Evolutionary conservation across 1,284 basidiomycete species (phyloP), one percentile per base, ranked within the genome.

Genomic region (Cryptococcus maquisensis): DNA sequence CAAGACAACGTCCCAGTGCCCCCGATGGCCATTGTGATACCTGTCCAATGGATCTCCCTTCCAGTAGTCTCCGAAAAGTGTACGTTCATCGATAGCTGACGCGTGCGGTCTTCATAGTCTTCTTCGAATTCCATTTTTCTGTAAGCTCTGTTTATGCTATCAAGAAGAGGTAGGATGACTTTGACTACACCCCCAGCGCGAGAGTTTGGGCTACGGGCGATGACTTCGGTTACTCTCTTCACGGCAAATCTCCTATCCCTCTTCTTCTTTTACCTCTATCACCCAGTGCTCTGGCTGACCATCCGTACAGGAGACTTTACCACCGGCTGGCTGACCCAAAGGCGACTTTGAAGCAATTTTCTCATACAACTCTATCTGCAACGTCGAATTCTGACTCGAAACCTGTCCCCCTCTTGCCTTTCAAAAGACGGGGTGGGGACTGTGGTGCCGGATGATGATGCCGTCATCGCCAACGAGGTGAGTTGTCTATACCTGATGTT

Each of bases 81-180:
- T n/a, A n/a, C n/a, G n/a, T n/a, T n/a, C n/a, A 24, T 46, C 12
- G 4, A 46, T 3, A 18, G 20, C 44, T 41, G 36, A 47, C 41
- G 23, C n/a, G n/a, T n/a, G n/a, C n/a, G n/a, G n/a, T 43, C 5
- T 36, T 32, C 12, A 32, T 32, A 56, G 52, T 64, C 13, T 68
- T 68, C 54, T 65, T 64, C 55, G 67, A 68, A 50, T 67, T 61
- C 56, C 57, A 64, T 49, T 66, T 58, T 46, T 40, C 47, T 13
- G 54, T 56, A 44, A 55, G 54, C 45, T 26, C 47, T 21, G 52
- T 45, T 40, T 40, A 53, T 45, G 26, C 23, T 18, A 23, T n/a
- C n/a, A n/a, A n/a, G n/a, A n/a, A 7, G 20, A 0, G 18, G 26
- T 40, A 50, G 47, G 57, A 62, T 36, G 47, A 53, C n/a, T 54